Evolutionary conservation across 805 yeast species (phyloP).

Genomic region (Kluyveromyces starmeri): DNA sequence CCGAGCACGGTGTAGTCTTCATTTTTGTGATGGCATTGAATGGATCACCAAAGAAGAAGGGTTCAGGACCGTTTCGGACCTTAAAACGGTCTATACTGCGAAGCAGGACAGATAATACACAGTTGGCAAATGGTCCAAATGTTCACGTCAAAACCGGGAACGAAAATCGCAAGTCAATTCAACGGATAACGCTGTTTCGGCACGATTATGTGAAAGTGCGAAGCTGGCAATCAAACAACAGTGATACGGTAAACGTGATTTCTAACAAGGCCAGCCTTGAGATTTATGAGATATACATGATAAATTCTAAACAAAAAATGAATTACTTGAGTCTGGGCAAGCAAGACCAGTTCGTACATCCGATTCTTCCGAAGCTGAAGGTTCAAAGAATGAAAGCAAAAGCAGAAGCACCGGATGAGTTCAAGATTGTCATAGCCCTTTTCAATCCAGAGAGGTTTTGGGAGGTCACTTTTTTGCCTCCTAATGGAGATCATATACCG

Average conservation of each 20-base stretch:
- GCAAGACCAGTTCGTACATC: constrained; percentile 45
- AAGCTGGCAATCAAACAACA: constrained; percentile 2
- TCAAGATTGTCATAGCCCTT: constrained; percentile 47
- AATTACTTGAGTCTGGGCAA: constrained; percentile 27
- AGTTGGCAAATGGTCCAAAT: neutral
- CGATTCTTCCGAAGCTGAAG: constrained; percentile 57
- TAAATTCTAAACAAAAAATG: constrained; percentile 12
- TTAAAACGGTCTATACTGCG: constrained; percentile 3
- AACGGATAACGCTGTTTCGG: constrained; percentile 24
- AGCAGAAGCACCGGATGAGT: constrained; percentile 23
- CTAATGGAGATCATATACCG: constrained; percentile 8
- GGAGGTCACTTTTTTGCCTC: constrained; percentile 36
- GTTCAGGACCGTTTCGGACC: neutral
- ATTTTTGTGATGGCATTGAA: neutral
- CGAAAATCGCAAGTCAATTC: constrained; percentile 22
- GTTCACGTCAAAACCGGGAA: neutral
- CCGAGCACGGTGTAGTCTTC: too few relatives aligned
- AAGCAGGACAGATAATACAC: constrained; percentile 1
- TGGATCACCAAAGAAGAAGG: constrained; percentile 3
- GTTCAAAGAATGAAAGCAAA: constrained; percentile 39
- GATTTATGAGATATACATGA: constrained; percentile 24
- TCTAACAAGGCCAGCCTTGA: constrained; percentile 14
- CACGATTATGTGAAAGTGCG: constrained; percentile 18
- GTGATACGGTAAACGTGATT: neutral
- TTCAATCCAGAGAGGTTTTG: constrained; percentile 72